Evolutionary conservation across 2,329 filamentous ascomycete species (phyloP), one percentile per base, ranked within the genome.

Genomic region (Fusarium fracticaudum): DNA sequence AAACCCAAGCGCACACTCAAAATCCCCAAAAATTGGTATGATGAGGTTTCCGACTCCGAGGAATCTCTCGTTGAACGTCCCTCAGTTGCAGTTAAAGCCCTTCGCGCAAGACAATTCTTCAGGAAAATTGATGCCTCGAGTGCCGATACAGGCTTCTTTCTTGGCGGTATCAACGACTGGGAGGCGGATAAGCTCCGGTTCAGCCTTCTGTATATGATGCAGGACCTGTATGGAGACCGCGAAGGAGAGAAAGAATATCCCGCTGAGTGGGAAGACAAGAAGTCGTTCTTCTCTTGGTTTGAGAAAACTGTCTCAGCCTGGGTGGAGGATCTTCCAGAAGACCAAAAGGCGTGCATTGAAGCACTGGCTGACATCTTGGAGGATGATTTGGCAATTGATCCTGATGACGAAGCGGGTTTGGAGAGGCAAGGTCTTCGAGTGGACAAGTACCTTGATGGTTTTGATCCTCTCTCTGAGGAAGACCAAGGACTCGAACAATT

Each of bases 181-280:
- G n/a, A 22, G 14, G 4, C 9, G 2, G 3, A 8, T 3, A 53
- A 7, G 18, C n/a, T 22, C 24, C 33, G 14, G 4, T 8, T 2
- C 1, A 53, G 50, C 13, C 5, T 53, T 26, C 18, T 53, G 7
- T 9, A 1, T 5, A 26, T 38, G 10, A 6, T 53, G 8, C 2
- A 11, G 3, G 7, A 20, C 5, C 14, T 22, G 9, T 22, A 37
- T 26, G 18, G 3, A 24, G 50, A 26, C 5, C 33, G 8, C 4
- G 33, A 54, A 22, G 24, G 24, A 17, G 50, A 53, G 31, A 22
- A 38, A 6, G 3, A 17, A 8, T 38, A 26, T 11, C 50, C 50
- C 26, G 1, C 18, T 15, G 33, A 22, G 5, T 38, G 24, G 33
- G 33, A 54, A 8, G 35, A 37, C 2, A 24, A 29, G 18, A 17